Conservation (phyloP, 169 alveolate species). For the Eimeria nieschulzi region DNA sequence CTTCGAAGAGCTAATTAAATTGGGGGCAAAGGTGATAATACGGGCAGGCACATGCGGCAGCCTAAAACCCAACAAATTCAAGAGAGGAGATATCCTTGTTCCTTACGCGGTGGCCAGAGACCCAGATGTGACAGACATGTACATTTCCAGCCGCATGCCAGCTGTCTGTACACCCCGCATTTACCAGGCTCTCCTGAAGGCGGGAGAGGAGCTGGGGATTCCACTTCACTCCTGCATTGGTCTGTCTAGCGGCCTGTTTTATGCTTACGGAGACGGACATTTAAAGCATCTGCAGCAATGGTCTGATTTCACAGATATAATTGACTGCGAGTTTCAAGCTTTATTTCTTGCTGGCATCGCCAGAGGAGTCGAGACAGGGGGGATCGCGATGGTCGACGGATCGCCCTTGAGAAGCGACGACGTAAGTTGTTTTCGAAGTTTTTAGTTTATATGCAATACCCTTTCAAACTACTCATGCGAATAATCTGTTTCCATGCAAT, state of each 20-base stretch:
- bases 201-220: neutral
- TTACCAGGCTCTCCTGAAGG: neutral
- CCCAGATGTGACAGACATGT: conserved; percentile 25
- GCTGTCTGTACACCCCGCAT: conserved; percentile 31
- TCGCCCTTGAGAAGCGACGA: conserved; percentile 67
- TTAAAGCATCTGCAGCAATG: neutral
- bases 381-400: conserved; percentile 63
- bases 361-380: conserved; percentile 53
- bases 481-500: no score
- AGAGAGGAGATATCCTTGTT: conserved; percentile 64
- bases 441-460: neutral
- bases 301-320: conserved; percentile 16
- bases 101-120: conserved; percentile 64
- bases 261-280: neutral
- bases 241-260: conserved; percentile 51
- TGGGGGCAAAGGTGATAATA: conserved; percentile 72
- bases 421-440: neutral
- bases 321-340: conserved; percentile 70
- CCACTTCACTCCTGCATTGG: neutral
- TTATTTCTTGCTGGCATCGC: conserved; percentile 28
- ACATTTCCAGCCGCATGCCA: conserved; percentile 48
- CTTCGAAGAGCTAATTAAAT: conserved; percentile 68
- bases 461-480: neutral
- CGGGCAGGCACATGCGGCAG: conserved; percentile 76
- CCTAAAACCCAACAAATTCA: conserved; percentile 41